phyloP scores from a whole-genome alignment of 352 stramenopile genomes.

The Globisporangium abappressorium region DNA sequence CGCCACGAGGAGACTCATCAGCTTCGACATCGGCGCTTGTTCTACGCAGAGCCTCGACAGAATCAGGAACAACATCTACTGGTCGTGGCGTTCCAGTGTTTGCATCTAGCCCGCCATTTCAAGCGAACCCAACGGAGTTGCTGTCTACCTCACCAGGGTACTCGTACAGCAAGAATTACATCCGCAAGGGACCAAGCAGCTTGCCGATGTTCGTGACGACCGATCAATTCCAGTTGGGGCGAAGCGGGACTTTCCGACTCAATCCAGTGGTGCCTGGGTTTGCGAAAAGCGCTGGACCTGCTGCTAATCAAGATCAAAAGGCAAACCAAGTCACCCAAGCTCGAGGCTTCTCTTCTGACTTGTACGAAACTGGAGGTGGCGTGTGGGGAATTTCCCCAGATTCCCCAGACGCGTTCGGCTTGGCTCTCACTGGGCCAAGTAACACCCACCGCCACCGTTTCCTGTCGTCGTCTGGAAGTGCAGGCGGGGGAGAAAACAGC shows the following conservation, averaged over 20 bases:
- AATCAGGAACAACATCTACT: constrained; percentile 10
- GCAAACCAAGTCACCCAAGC: constrained; percentile 21
- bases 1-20: background rate
- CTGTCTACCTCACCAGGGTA: constrained; percentile 73
- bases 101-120: constrained; percentile 55
- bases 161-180: constrained; percentile 69
- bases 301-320: constrained; percentile 2
- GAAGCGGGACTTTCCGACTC: constrained; percentile 12
- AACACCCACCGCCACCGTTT: constrained; percentile 36
- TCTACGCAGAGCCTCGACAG: constrained; percentile 13
- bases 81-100: constrained; percentile 30
- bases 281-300: constrained; percentile 18
- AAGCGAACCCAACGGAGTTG: constrained; percentile 63
- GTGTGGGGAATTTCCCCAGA: constrained; percentile 71
- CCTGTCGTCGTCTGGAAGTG: constrained; percentile 31
- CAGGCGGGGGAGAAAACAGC: constrained; percentile 21
- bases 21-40: constrained; percentile 23
- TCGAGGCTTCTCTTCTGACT: constrained; percentile 57
- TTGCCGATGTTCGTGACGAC: constrained; percentile 60
- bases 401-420: constrained; percentile 57
- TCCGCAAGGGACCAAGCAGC: constrained; percentile 38
- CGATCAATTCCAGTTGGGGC: constrained; percentile 37
- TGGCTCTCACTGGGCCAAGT: constrained; percentile 38
- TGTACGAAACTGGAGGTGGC: constrained; percentile 49
- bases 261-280: constrained; percentile 5